Evolutionary conservation across 1,139 yeast species (phyloP), one percentile per base, ranked within the genome.

Genomic region (Suhomyces guaymorum): DNA sequence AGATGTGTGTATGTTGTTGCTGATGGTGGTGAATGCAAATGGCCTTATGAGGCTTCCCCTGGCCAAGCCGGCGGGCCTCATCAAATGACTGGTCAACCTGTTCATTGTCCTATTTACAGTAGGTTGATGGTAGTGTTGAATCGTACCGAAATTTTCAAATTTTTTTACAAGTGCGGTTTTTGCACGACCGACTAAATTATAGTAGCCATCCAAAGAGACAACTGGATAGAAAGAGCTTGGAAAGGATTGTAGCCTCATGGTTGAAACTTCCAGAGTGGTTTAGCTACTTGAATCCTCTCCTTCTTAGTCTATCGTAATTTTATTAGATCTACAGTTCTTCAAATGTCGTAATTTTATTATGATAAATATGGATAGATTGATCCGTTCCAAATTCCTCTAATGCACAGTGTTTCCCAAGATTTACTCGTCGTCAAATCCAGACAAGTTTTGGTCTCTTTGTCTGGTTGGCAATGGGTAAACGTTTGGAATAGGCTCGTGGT

Each of bases 381-480:
- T 23, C 6, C 15, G 15, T 11, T 23, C 14, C 11, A 18, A 24
- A 16, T 22, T 11, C 33, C 33, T 24, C 33, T 36, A 32, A 37
- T 37, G 41, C 41, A 37, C 38, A 34, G 5, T 11, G 14, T 16
- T 33, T 32, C 30, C 32, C 14, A 11, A 14, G 27, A 26, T 24
- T 30, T 30, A 38, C 44, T 61, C 63, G 55, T 80, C 85, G 46
- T 79, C 86, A 49, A 63, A 80, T 11, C 86, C 86, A 21, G 60
- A 49, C 55, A 79, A 65, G 29, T 54, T 53, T 24, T 52, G 49
- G 48, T 75, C 77, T 56, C 85, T 75, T 28, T 75, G 65, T 47
- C 82, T 70, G 29, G 66, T 59, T 38, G 85, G 85, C 47, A 80
- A 63, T 24, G 95, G 95, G 58, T 86, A 86, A 20, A 77, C 69